Percentiles rank a stretch among this genome's conserved stretches.
Evolutionary conservation across 75 land plant genomes (phyloP).

Genomic region (Cupressus sempervirens): DNA sequence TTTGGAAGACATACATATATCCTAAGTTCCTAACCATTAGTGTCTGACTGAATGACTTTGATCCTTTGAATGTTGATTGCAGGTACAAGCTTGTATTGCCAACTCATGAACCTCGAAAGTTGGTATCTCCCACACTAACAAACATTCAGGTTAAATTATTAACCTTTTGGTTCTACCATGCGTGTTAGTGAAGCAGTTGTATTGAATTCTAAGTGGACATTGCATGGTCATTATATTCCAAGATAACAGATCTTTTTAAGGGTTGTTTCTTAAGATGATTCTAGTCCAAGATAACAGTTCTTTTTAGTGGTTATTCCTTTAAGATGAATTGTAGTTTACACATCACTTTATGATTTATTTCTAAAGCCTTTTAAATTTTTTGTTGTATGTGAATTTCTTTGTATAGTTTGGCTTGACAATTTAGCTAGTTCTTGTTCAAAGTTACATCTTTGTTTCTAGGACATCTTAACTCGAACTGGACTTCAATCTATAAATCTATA

Average conservation of each 20-base stretch:
- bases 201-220: neutral
- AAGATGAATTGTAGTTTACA: neutral
- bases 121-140: slow-evolving; percentile 64
- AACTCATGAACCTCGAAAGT: slow-evolving; percentile 71
- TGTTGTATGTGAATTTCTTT: neutral
- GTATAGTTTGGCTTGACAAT: neutral
- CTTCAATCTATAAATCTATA: neutral
- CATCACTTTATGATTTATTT: neutral
- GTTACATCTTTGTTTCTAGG: neutral
- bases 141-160: slow-evolving; percentile 74
- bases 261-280: neutral
- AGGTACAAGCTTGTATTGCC: slow-evolving; percentile 91
- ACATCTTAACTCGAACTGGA: neutral
- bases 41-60: neutral
- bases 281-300: neutral
- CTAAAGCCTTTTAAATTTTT: neutral
- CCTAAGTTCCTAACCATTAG: neutral
- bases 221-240: too few species aligned
- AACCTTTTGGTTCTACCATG: neutral
- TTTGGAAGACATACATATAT: neutral
- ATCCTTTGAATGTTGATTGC: slow-evolving; percentile 13
- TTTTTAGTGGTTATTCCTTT: neutral
- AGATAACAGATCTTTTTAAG: too few species aligned
- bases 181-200: neutral
- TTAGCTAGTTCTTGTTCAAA: neutral